Conservation (phyloP, 257 asterid genomes). For the Cruciata laevipes region DNA sequence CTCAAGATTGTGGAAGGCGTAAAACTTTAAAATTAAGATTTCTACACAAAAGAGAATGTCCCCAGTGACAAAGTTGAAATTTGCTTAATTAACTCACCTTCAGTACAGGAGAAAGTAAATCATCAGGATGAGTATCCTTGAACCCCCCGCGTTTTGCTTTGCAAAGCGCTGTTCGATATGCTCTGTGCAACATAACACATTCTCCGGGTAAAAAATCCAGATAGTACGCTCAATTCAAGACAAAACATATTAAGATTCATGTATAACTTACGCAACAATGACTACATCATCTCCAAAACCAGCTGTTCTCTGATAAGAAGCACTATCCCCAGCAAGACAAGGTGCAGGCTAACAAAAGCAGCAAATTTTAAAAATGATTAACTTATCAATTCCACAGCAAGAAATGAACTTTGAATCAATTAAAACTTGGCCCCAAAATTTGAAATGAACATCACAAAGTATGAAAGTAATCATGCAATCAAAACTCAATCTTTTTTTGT, state of each 20-base stretch:
- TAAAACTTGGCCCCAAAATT: background rate
- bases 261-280: conserved; percentile 69
- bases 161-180: conserved; percentile 83
- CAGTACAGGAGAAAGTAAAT: conserved; percentile 79
- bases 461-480: background rate
- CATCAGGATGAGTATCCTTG: conserved; percentile 86
- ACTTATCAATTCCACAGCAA: background rate
- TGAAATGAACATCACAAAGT: background rate
- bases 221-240: background rate
- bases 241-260: conserved; percentile 8
- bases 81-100: conserved; percentile 40
- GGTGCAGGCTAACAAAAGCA: conserved; percentile 36
- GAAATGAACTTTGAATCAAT: background rate
- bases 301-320: conserved; percentile 38
- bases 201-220: background rate
- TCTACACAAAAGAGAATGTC: background rate
- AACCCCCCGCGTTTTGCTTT: conserved; percentile 80
- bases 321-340: conserved; percentile 47
- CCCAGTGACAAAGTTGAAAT: background rate
- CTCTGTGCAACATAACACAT: conserved; percentile 35
- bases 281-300: conserved; percentile 82
- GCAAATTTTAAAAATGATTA: background rate
- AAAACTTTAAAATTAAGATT: background rate
- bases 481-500: background rate
- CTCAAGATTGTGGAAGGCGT: background rate